Percentiles rank a stretch among this genome's conserved stretches.
Evolutionary conservation across 306 rosid genomes (phyloP).

Genomic region (Ammopiptanthus mongolicus): DNA sequence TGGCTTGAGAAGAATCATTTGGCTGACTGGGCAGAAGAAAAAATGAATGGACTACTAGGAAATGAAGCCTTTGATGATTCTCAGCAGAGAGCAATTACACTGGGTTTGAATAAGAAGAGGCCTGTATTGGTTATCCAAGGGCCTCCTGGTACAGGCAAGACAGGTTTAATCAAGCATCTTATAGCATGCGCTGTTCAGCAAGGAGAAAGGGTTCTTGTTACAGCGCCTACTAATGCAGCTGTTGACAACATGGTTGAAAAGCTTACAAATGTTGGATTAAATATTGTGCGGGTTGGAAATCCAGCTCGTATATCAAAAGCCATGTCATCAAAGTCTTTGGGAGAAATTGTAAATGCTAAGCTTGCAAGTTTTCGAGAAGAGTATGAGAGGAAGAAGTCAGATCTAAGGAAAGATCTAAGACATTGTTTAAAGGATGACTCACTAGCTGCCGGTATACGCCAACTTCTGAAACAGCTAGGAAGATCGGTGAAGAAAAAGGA

Average conservation of each 20-base stretch:
- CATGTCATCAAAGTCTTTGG: constrained; percentile 71
- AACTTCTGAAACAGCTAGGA: constrained; percentile 70
- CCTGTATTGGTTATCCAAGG: constrained; percentile 76
- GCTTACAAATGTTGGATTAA: constrained; percentile 48
- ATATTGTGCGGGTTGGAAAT: constrained; percentile 78
- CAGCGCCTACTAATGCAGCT: constrained; percentile 88
- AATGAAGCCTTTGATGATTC: constrained; percentile 47
- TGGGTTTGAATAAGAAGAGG: constrained; percentile 68
- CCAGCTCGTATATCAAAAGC: constrained; percentile 69
- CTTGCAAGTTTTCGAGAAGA: constrained; percentile 54
- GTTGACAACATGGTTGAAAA: constrained; percentile 84
- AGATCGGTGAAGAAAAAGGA: constrained; percentile 71
- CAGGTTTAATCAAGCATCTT: constrained; percentile 68
- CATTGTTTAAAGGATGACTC: constrained; percentile 75
- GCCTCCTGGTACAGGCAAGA: constrained; percentile 90
- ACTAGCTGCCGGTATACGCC: constrained; percentile 84
- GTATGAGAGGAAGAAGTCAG: constrained; percentile 75
- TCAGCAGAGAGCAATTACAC: constrained; percentile 54
- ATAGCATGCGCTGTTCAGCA: constrained; percentile 54
- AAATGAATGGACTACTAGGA: constrained; percentile 21
- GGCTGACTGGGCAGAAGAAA: constrained; percentile 52
- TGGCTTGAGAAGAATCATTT: constrained; percentile 60
- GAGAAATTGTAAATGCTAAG: constrained; percentile 62
- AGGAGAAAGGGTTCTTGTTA: constrained; percentile 85
- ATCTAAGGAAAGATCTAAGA: constrained; percentile 72